Conservation (phyloP, 2,329 filamentous ascomycete species). For the Zymoseptoria passerinii region DNA sequence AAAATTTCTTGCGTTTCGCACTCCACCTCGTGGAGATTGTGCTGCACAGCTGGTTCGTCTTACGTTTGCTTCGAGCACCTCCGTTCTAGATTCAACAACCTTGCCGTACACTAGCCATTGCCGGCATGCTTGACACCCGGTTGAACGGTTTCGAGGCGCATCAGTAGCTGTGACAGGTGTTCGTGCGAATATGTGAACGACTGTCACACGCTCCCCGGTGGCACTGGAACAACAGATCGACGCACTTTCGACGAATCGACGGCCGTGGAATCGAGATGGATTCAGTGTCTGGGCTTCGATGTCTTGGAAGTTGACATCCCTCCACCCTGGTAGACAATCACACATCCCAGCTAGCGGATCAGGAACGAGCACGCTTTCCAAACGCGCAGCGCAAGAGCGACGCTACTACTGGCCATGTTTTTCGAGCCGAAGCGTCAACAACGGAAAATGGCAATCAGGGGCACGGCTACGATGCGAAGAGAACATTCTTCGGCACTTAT, state of each 20-base stretch:
- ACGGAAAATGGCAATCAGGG: not conserved
- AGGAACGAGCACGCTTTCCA: not conserved
- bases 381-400: not conserved
- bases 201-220: not conserved
- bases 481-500: not conserved
- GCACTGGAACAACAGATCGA: not conserved
- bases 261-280: not conserved
- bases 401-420: not conserved
- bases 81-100: not conserved
- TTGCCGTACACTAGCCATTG: not conserved
- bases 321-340: not conserved
- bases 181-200: not conserved
- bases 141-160: not conserved
- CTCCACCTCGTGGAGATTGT: not conserved
- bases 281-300: not conserved
- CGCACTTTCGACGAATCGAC: too few species aligned
- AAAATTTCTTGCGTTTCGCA: not conserved
- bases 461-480: not conserved
- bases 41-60: not conserved
- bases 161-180: not conserved
- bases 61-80: not conserved
- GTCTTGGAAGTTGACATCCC: not conserved
- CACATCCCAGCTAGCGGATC: not conserved
- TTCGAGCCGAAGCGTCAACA: not conserved
- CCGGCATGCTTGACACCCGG: not conserved